Conservation (phyloP, 768 basidiomycete genomes). For the Leccinum subtestaceum region DNA sequence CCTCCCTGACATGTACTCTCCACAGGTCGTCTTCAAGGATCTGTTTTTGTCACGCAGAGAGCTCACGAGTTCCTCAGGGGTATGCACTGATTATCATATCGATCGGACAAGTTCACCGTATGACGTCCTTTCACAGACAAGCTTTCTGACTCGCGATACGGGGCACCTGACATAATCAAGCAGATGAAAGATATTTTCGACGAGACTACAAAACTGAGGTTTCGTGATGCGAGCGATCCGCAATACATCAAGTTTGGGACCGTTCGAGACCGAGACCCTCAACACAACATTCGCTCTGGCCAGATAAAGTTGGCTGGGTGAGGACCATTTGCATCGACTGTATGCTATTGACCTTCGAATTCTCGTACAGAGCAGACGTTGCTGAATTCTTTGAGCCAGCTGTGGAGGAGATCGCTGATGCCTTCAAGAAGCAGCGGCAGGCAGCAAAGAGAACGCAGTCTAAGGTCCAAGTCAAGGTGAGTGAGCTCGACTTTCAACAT, state of each 20-base stretch:
- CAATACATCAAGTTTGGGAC: conserved; percentile 42
- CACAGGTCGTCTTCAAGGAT: conserved; percentile 41
- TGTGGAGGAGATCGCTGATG: conserved; percentile 33
- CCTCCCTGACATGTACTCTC: neutral
- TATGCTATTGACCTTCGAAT: neutral
- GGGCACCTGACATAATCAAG: conserved; percentile 28
- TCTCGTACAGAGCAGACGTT: conserved; percentile 31
- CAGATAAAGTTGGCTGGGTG: conserved; percentile 39
- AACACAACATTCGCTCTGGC: conserved; percentile 34
- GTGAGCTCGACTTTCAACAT: neutral
- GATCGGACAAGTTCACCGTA: neutral
- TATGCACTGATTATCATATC: conserved; percentile 1
- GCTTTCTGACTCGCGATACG: conserved; percentile 30
- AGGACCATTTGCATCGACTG: neutral
- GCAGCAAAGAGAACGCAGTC: conserved; percentile 12
- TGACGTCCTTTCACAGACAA: conserved; percentile 18
- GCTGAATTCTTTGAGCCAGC: conserved; percentile 43
- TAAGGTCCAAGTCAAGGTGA: conserved; percentile 27
- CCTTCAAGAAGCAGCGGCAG: conserved; percentile 31
- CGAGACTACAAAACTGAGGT: conserved; percentile 36
- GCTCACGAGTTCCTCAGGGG: conserved; percentile 30
- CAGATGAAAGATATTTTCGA: conserved; percentile 37
- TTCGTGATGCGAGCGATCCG: conserved; percentile 33
- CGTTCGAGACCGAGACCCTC: conserved; percentile 32
- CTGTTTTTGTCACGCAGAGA: conserved; percentile 34